Conservation (phyloP, 768 basidiomycete genomes). For the Lactarius sanguifluus region DNA sequence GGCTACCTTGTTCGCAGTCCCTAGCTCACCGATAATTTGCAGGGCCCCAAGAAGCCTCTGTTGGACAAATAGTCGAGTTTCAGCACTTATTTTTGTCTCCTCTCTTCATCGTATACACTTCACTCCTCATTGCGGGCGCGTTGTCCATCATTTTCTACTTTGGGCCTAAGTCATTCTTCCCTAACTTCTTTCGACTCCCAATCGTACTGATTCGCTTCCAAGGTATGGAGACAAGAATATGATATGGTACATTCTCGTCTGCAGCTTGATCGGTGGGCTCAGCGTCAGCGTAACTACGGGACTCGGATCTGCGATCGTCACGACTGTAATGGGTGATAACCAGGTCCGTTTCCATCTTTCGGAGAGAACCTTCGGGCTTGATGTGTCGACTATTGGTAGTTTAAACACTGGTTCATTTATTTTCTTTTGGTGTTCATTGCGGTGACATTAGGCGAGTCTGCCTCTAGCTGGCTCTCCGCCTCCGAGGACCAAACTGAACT, state of each 20-base stretch:
- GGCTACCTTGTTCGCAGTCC: constrained; percentile 33
- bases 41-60: constrained; percentile 69
- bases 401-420: constrained; percentile 91
- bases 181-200: constrained; percentile 6
- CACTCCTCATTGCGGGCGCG: constrained; percentile 62
- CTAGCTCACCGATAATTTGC: constrained; percentile 17
- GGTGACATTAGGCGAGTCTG: constrained; percentile 68
- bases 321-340: constrained; percentile 70
- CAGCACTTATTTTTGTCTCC: constrained; percentile 77
- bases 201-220: constrained; percentile 9
- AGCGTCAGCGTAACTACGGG: constrained; percentile 95
- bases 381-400: constrained; percentile 45
- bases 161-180: constrained; percentile 58
- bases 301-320: constrained; percentile 87
- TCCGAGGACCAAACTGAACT: constrained; percentile 25
- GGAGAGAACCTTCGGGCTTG: constrained; percentile 10
- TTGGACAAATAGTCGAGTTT: constrained; percentile 71
- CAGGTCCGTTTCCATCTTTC: constrained; percentile 49
- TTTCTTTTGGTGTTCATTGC: constrained; percentile 82
- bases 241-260: constrained; percentile 94
- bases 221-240: constrained; percentile 89
- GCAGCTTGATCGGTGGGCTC: constrained; percentile 95
- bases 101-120: constrained; percentile 73
- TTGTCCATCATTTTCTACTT: constrained; percentile 79
- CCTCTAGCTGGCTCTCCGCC: neutral